Base-by-base conservation (phyloP, 345 rosid species). In the Schrenkiella parvula region DNA sequence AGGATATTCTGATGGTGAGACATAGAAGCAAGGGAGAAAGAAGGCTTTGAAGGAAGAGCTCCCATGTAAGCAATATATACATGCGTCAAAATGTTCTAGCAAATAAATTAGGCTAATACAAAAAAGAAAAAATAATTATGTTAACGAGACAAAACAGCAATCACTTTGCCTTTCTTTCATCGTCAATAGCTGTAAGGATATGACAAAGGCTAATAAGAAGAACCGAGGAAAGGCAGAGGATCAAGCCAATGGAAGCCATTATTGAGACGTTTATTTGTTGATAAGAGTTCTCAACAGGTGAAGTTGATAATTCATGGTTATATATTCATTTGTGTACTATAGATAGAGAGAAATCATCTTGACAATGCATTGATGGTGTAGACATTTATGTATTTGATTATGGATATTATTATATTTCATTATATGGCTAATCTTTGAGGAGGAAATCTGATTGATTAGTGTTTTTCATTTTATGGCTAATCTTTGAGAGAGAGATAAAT, bases 11-110 rank as follows among this genome's bases (percentile, higher is more conserved):
- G 80, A 56, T 71, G 80, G 62, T 76, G 71, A 70, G 76, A 64
- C 67, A 46, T 48, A 14, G 72, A 71, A 25, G n/a, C n/a, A n/a
- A n/a, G n/a, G n/a, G 72, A 70, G 72, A 64, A 70, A 55, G 70
- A 44, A 48, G 48, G 1, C 26, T 55, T 29, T 41, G 54, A 47
- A 37, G 80, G 66, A 62, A 70, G 66, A 22, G 75, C 71, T 43
- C 80, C 80, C 80, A 76, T 76, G 62, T 76, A 76, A 17, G 37
- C 76, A 44, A 76, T 76, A 54, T 76, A 76, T 1, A 52, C 80
- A 67, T 76, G 64, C 64, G 9, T 63, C 26, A 43, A n/a, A 44
- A 15, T 70, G 28, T 23, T 11, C 38, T 17, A 51, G 32, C 21
- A 4, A 37, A 17, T 43, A 19, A 64, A 44, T 15, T n/a, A 41